Evolutionary conservation across 805 yeast species (phyloP).

Genomic region (Diddensiella caesifluorescens): DNA sequence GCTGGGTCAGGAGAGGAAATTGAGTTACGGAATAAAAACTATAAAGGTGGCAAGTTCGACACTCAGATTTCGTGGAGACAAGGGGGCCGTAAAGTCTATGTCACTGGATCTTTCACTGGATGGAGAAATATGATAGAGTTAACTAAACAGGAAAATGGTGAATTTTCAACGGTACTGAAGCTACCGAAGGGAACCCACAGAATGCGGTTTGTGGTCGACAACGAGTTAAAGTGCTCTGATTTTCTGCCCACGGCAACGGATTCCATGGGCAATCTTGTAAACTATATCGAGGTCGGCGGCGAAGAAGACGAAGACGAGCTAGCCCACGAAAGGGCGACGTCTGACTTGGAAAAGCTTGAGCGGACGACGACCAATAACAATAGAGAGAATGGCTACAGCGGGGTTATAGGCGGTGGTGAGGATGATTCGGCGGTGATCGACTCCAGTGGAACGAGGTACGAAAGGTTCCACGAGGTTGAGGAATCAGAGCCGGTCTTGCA

Average conservation of each 20-base stretch:
- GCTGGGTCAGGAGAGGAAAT: constrained; percentile 33
- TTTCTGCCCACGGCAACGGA: constrained; percentile 92
- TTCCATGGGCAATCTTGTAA: constrained; percentile 91
- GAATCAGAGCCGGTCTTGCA: constrained; percentile 58
- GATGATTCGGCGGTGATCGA: not conserved
- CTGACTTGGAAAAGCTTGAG: constrained; percentile 1
- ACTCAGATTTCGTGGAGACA: constrained; percentile 86
- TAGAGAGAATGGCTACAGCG: constrained; percentile 10
- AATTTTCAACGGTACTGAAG: constrained; percentile 31
- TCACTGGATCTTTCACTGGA: constrained; percentile 95
- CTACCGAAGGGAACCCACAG: constrained; percentile 85
- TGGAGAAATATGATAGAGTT: constrained; percentile 98
- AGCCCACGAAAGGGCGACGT: too few species aligned
- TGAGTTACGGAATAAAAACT: constrained; percentile 24
- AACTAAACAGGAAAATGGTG: constrained; percentile 37
- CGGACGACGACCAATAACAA: not conserved
- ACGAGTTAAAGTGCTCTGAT: constrained; percentile 83
- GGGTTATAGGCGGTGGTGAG: constrained; percentile 3
- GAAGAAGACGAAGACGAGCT: constrained; percentile 14
- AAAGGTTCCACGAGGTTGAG: constrained; percentile 54
- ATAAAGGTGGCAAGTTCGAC: constrained; percentile 31
- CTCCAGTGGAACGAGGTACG: constrained; percentile 34
- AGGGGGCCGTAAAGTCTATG: constrained; percentile 94
- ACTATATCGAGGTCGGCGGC: constrained; percentile 50
- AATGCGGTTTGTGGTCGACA: constrained; percentile 87